These are phyloP conservation scores for Aspergillus tanneri DNA, from an alignment of 2,329 filamentous ascomycete genomes.

Conservation along the genomic window DNA sequence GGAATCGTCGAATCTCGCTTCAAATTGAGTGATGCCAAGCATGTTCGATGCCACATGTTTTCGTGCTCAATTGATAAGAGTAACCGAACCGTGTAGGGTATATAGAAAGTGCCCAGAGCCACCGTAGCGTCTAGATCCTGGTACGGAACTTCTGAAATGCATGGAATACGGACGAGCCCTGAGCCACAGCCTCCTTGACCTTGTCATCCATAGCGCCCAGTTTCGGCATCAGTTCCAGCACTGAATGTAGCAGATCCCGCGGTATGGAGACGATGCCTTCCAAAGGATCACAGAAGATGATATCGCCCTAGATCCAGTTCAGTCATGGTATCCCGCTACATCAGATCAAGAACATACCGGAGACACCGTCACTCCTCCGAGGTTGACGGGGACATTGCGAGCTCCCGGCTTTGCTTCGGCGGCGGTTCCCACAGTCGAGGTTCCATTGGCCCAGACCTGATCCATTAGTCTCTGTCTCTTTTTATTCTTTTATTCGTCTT, in stretches of 20 bases:
- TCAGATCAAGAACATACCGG: constrained; percentile 37
- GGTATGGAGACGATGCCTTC: constrained; percentile 72
- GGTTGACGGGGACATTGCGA: constrained; percentile 41
- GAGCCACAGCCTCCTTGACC: constrained; percentile 64
- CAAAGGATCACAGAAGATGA: constrained; percentile 67
- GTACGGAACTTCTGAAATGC: constrained; percentile 61
- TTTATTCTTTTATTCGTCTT: too few relatives aligned
- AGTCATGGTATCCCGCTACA: background rate
- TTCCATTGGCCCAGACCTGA: constrained; percentile 46
- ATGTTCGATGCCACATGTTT: background rate
- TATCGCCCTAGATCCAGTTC: constrained; percentile 53
- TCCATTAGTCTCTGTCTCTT: too few relatives aligned
- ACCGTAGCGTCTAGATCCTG: constrained; percentile 11
- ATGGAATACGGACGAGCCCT: constrained; percentile 62
- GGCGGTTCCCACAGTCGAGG: constrained; percentile 46
- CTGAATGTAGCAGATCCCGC: constrained; percentile 56
- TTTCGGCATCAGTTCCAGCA: constrained; percentile 61
- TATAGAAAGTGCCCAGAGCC: too few relatives aligned
- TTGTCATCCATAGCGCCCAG: constrained; percentile 56
- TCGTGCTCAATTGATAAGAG: background rate
- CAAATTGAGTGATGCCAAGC: background rate
- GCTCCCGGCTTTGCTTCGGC: constrained; percentile 46
- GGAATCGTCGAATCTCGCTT: constrained; percentile 4
- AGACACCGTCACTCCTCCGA: constrained; percentile 43
- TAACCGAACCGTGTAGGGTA: too few relatives aligned